These are phyloP conservation scores for Penicillium mononematosum DNA, from an alignment of 495 filamentous ascomycete genomes.

Conservation along the genomic window DNA sequence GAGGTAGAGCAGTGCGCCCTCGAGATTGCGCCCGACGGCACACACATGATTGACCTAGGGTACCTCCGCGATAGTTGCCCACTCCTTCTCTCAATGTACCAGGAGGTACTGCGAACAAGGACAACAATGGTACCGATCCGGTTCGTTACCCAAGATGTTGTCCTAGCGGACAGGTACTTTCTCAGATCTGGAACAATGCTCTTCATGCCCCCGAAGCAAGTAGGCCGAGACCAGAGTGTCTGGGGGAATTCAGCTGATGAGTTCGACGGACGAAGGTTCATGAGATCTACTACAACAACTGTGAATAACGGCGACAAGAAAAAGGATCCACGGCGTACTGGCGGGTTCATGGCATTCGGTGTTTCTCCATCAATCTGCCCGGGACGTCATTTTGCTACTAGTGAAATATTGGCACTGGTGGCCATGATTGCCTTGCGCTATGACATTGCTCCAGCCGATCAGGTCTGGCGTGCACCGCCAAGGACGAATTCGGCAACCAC, in stretches of 20 bases:
- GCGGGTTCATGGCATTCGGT: not conserved
- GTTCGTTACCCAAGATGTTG: not conserved
- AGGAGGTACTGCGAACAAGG: not conserved
- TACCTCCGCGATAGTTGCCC: not conserved
- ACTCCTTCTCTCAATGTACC: not conserved
- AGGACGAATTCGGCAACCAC: not conserved
- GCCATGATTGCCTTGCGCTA: not conserved
- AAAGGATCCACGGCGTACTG: not conserved
- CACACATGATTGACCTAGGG: not conserved
- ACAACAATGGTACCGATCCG: not conserved
- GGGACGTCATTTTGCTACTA: not conserved
- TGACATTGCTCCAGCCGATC: not conserved
- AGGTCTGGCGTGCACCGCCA: not conserved
- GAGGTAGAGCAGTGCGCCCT: not conserved
- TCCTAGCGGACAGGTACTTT: not conserved
- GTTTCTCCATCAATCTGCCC: not conserved
- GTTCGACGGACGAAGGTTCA: not conserved
- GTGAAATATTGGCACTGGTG: not conserved
- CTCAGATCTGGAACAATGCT: not conserved
- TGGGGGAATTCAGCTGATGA: not conserved
- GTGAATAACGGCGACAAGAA: not conserved
- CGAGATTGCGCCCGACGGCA: not conserved
- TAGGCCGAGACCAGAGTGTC: not conserved
- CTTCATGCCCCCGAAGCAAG: not conserved
- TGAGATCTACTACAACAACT: not conserved